Conservation (phyloP, 352 stramenopile species). For the Phytophthora kernoviae region DNA sequence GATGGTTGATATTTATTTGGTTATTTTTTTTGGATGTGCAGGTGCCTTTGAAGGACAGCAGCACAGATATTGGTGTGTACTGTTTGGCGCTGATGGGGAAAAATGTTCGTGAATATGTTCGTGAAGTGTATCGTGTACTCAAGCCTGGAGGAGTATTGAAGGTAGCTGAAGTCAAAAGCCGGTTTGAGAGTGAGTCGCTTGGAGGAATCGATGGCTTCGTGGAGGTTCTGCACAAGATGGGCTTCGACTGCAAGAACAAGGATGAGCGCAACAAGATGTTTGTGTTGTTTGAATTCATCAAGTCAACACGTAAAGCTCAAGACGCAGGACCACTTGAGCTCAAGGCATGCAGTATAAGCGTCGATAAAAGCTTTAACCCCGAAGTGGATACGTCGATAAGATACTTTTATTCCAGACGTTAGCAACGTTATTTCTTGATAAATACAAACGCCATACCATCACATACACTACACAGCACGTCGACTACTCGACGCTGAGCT, state of each 20-base stretch:
- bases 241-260: slow-evolving; percentile 73
- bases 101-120: slow-evolving; percentile 96
- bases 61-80: slow-evolving; percentile 96
- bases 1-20: background rate
- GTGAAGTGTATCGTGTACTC: slow-evolving; percentile 95
- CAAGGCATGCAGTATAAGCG: slow-evolving; percentile 88
- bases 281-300: slow-evolving; percentile 83
- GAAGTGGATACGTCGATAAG: background rate
- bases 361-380: slow-evolving; percentile 40
- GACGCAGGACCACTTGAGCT: slow-evolving; percentile 62
- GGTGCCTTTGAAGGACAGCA: slow-evolving; percentile 90
- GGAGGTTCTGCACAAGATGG: slow-evolving; percentile 56
- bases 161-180: slow-evolving; percentile 84
- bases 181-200: slow-evolving; percentile 74
- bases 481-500: no score
- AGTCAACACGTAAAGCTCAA: slow-evolving; percentile 58
- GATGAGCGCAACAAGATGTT: slow-evolving; percentile 90
- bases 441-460: slow-evolving; percentile 22
- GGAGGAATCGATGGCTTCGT: slow-evolving; percentile 75
- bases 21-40: slow-evolving; percentile 35
- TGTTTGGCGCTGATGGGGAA: slow-evolving; percentile 99
- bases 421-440: slow-evolving; percentile 15
- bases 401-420: slow-evolving; percentile 23
- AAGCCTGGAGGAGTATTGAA: slow-evolving; percentile 93
- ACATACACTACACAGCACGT: slow-evolving; percentile 11